Conservation (phyloP, 345 rosid genomes). For the Eucalyptus coolabah region DNA sequence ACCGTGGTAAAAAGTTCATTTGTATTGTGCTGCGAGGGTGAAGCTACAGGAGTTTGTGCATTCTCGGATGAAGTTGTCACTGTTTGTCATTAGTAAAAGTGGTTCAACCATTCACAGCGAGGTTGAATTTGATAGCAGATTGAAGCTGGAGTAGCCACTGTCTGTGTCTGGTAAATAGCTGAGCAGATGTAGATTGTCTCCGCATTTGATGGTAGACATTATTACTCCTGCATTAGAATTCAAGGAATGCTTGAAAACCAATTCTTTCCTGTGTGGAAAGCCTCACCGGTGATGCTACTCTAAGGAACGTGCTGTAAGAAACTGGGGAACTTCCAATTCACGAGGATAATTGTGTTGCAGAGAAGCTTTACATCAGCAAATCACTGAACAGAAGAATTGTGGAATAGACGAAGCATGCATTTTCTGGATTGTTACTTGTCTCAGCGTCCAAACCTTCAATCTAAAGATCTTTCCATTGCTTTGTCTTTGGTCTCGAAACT, state of each 20-base stretch:
- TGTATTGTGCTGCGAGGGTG: not conserved
- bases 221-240: not conserved
- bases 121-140: not conserved
- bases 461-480: not conserved
- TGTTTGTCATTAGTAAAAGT: not conserved
- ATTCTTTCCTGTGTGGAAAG: not conserved
- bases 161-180: not conserved
- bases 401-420: not conserved
- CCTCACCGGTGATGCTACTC: not conserved
- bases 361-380: not conserved
- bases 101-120: not conserved
- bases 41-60: not conserved
- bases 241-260: not conserved
- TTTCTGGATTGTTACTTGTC: not conserved
- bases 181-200: not conserved
- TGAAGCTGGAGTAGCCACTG: not conserved
- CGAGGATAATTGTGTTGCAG: not conserved
- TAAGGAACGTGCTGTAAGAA: not conserved
- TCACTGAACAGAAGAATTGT: not conserved
- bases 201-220: not conserved
- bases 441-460: not conserved
- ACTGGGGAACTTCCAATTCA: not conserved
- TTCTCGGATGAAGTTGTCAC: not conserved
- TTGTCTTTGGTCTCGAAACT: not conserved
- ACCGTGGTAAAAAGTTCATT: not conserved